These are phyloP conservation scores for Narthecium ossifragum DNA, from an alignment of 106 monocot genomes.

Conservation along the genomic window DNA sequence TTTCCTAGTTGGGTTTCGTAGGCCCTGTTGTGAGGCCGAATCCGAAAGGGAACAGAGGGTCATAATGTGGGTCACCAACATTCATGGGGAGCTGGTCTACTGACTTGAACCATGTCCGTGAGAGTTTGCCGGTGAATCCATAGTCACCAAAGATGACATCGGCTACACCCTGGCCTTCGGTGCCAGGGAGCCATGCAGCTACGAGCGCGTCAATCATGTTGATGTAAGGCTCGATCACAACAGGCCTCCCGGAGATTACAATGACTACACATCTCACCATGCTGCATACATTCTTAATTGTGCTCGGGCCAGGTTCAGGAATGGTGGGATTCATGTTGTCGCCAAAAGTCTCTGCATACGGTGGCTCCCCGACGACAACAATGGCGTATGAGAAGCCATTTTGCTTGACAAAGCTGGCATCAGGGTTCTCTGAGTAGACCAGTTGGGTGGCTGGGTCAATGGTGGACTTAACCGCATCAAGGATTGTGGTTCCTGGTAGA, in stretches of 20 bases:
- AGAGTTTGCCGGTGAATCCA: slow-evolving; percentile 5
- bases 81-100: slow-evolving; percentile 13
- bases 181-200: slow-evolving; percentile 13
- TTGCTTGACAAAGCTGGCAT: not conserved
- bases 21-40: slow-evolving; percentile 9
- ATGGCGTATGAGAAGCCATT: slow-evolving; percentile 3
- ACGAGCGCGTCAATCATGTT: slow-evolving; percentile 4
- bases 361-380: slow-evolving; percentile 4
- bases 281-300: slow-evolving; percentile 5
- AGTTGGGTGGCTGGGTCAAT: slow-evolving; percentile 1
- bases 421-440: slow-evolving; percentile 8
- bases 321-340: slow-evolving; percentile 14
- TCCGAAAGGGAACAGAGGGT: slow-evolving; percentile 12
- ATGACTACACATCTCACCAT: slow-evolving; percentile 5
- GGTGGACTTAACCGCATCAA: slow-evolving; percentile 8
- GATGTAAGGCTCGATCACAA: slow-evolving; percentile 6
- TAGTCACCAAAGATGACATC: slow-evolving; percentile 13
- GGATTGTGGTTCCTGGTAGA: slow-evolving; percentile 10
- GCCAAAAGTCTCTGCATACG: slow-evolving; percentile 11
- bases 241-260: slow-evolving; percentile 4
- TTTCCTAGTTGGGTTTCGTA: not conserved
- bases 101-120: slow-evolving; percentile 12
- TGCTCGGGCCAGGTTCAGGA: not conserved
- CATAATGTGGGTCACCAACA: slow-evolving; percentile 13
- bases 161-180: slow-evolving; percentile 13